A percentile compares a stretch with the other conserved stretches of the same genome.
These are phyloP conservation scores for Calycina herbarum DNA, from an alignment of 2,329 filamentous ascomycete genomes.

Conservation along the genomic window DNA sequence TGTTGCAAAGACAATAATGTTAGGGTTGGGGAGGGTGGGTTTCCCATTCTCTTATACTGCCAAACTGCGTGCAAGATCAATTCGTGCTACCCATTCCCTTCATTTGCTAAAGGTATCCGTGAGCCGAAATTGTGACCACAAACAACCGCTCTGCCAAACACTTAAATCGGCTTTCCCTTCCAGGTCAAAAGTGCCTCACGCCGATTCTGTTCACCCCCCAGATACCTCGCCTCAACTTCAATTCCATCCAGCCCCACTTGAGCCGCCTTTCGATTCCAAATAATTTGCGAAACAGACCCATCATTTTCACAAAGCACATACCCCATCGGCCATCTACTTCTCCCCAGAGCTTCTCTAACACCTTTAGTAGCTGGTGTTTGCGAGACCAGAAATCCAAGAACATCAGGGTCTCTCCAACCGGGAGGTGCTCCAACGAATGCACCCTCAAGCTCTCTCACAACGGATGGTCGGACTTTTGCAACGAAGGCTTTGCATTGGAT, in stretches of 20 bases:
- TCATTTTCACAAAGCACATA: constrained; percentile 62
- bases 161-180: constrained; percentile 43
- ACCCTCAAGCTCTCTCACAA: constrained; percentile 77
- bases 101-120: not conserved
- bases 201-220: constrained; percentile 32
- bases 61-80: not conserved
- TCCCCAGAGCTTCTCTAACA: constrained; percentile 68
- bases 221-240: constrained; percentile 50
- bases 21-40: not conserved
- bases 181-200: constrained; percentile 52
- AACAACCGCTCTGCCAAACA: constrained; percentile 4
- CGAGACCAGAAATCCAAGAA: constrained; percentile 71
- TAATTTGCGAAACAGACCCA: constrained; percentile 63
- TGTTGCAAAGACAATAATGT: too few species aligned
- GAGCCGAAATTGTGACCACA: constrained; percentile 9
- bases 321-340: constrained; percentile 69
- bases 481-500: constrained; percentile 70
- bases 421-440: constrained; percentile 71
- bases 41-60: not conserved
- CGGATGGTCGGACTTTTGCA: constrained; percentile 52
- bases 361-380: constrained; percentile 74
- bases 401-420: constrained; percentile 65
- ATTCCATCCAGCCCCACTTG: constrained; percentile 62
- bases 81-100: not conserved
- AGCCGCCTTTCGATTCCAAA: constrained; percentile 70